Percentiles rank a stretch among this genome's conserved stretches.
phyloP scores from a whole-genome alignment of 2,329 filamentous ascomycete species.

The Chaetomium sp. region DNA sequence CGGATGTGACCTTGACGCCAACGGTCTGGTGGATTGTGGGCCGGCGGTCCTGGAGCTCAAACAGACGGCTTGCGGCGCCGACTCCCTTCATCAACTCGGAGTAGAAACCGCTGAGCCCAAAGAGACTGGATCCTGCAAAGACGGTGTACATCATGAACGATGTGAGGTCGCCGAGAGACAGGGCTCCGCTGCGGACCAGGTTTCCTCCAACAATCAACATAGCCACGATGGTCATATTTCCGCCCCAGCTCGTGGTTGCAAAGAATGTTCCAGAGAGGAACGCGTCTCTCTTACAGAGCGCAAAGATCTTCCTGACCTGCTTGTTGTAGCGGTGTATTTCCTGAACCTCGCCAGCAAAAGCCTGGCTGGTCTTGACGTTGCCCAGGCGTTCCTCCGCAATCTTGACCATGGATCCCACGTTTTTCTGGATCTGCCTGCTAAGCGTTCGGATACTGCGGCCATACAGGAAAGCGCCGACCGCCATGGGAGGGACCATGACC shows the following conservation, averaged over 20 bases:
- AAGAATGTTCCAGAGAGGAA: constrained; percentile 90
- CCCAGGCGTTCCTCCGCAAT: constrained; percentile 97
- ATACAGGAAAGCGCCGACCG: constrained; percentile 84
- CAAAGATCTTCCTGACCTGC: constrained; percentile 87
- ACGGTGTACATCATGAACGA: constrained; percentile 99
- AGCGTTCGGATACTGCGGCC: constrained; percentile 82
- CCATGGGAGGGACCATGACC: constrained; percentile 85
- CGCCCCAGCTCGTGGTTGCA: constrained; percentile 76
- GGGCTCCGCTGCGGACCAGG: constrained; percentile 78
- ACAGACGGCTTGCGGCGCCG: constrained; percentile 89
- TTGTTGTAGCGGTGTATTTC: constrained; percentile 88
- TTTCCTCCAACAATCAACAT: constrained; percentile 85
- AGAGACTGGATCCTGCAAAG: constrained; percentile 77
- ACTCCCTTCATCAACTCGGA: constrained; percentile 99
- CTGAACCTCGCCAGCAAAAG: constrained; percentile 87
- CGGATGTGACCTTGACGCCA: constrained; percentile 71
- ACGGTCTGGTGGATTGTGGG: constrained; percentile 83
- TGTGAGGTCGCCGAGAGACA: constrained; percentile 86
- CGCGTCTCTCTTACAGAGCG: constrained; percentile 79
- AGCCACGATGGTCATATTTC: constrained; percentile 91
- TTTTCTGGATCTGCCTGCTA: constrained; percentile 88
- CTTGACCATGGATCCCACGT: constrained; percentile 86
- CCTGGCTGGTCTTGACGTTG: constrained; percentile 93
- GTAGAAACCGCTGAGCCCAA: constrained; percentile 92
- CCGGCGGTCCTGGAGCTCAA: constrained; percentile 87